Conservation (phyloP, 805 yeast genomes). For the Lachancea sp. region DNA sequence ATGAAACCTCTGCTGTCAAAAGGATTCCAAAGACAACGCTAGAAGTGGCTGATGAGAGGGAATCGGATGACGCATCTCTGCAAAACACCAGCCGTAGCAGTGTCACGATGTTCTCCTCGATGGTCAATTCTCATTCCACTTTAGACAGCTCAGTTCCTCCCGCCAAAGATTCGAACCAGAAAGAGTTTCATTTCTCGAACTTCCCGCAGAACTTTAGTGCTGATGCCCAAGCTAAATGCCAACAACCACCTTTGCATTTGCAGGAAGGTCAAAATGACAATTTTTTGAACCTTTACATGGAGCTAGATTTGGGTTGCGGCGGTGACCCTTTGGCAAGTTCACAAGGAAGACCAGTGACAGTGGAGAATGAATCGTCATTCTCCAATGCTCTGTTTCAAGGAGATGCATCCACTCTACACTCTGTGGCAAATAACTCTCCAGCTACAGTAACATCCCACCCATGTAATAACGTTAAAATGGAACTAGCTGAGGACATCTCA, state of each 20-base stretch:
- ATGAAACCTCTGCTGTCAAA: conserved; percentile 15
- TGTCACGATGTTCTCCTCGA: conserved; percentile 22
- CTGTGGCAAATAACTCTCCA: conserved; percentile 11
- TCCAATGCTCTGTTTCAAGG: conserved; percentile 1
- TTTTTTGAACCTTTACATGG: conserved; percentile 19
- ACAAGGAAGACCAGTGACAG: conserved; percentile 3
- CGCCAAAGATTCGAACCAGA: conserved; percentile 4
- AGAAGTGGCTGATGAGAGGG: conserved; percentile 15
- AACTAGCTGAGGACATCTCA: conserved; percentile 7
- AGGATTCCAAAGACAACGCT: conserved; percentile 14
- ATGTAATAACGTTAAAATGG: neutral
- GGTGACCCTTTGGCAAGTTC: conserved; percentile 12
- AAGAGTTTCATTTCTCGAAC: neutral
- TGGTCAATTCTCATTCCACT: conserved; percentile 24
- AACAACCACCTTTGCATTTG: neutral
- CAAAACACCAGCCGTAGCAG: conserved; percentile 14
- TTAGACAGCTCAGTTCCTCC: conserved; percentile 13
- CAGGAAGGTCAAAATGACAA: conserved; percentile 9
- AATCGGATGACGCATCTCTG: conserved; percentile 9
- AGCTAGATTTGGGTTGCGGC: conserved; percentile 21
- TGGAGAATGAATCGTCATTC: conserved; percentile 1
- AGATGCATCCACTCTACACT: conserved; percentile 11
- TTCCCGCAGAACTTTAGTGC: neutral
- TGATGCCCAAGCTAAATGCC: neutral
- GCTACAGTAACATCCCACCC: conserved; percentile 9